Evolutionary conservation across 305 asterid species (phyloP), one percentile per base, ranked within the genome.

Genomic region (Fraxinus dipetala): DNA sequence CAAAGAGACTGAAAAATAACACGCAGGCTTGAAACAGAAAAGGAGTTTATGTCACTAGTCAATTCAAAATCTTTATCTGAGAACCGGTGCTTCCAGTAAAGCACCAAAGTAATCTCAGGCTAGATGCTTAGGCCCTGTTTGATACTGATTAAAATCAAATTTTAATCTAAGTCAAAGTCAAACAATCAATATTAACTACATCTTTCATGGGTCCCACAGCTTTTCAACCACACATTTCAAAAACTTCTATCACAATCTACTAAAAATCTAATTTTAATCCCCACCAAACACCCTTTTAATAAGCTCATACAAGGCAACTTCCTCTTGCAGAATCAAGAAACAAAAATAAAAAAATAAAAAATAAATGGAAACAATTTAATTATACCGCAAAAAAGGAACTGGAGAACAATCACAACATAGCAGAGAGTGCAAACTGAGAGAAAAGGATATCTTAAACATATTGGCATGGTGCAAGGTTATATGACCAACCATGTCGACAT

Each of bases 401-500:
- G 76, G 30, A 70, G 31, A 75, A 4, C 56, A 84, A 16, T 20
- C 8, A 51, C 30, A 81, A 56, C 38, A 81, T 36, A 72, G 11
- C 35, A 14, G n/a, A 76, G 65, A 76, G 38, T 24, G 78, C 18
- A 20, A 72, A 81, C 26, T 31, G 35, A 38, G 28, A 40, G 38
- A 43, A 80, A 93, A 93, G 99, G 99, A 95, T 94, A 95, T 94
- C 86, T 84, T 89, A 83, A 87, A 86, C 79, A 87, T 83, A 80
- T 84, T 89, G 72, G 87, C 90, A 75, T 89, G 92, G 16, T 87
- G 90, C 88, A 87, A 84, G 24, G 89, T 87, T 34, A 89, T 87
- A 75, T 89, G 92, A 8, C 88, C 88, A 81, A 89, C 90, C 92
- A 89, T 87, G 80, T 89, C 92, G 28, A 87, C 88, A 78, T 90